Evolutionary conservation across 495 filamentous ascomycete species (phyloP).

Genomic region (Penicillium riverlandense): DNA sequence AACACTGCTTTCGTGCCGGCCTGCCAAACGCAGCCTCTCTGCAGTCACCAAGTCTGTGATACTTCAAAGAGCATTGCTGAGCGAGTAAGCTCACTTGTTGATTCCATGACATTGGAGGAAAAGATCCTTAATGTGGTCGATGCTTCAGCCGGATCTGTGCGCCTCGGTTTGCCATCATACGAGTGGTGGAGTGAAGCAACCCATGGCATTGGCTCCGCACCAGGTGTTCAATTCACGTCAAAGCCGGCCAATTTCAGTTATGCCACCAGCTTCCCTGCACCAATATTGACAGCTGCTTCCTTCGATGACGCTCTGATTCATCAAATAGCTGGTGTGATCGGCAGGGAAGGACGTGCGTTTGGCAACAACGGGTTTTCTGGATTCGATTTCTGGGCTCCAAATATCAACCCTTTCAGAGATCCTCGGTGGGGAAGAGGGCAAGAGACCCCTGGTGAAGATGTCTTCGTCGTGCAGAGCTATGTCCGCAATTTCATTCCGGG

Average conservation of each 20-base stretch:
- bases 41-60: constrained; percentile 38
- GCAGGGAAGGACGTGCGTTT: constrained; percentile 60
- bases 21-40: constrained; percentile 18
- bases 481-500: constrained; percentile 52
- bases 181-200: constrained; percentile 43
- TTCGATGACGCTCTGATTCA: constrained; percentile 54
- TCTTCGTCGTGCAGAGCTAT: constrained; percentile 49
- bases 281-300: constrained; percentile 52
- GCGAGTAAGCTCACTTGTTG: constrained; percentile 36
- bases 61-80: constrained; percentile 33
- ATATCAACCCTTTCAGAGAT: constrained; percentile 61
- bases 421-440: constrained; percentile 54
- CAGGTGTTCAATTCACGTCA: constrained; percentile 39
- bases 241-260: constrained; percentile 44
- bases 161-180: constrained; percentile 50
- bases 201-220: constrained; percentile 43
- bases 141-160: constrained; percentile 44
- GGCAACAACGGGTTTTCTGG: constrained; percentile 52
- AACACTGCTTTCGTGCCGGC: too few relatives aligned
- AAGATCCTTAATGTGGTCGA: constrained; percentile 52
- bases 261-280: constrained; percentile 56
- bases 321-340: constrained; percentile 48
- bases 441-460: constrained; percentile 59
- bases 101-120: constrained; percentile 44
- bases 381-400: constrained; percentile 59